Base-by-base conservation (phyloP, 1,139 yeast species). In the Saccharomyces pastorianus region DNA sequence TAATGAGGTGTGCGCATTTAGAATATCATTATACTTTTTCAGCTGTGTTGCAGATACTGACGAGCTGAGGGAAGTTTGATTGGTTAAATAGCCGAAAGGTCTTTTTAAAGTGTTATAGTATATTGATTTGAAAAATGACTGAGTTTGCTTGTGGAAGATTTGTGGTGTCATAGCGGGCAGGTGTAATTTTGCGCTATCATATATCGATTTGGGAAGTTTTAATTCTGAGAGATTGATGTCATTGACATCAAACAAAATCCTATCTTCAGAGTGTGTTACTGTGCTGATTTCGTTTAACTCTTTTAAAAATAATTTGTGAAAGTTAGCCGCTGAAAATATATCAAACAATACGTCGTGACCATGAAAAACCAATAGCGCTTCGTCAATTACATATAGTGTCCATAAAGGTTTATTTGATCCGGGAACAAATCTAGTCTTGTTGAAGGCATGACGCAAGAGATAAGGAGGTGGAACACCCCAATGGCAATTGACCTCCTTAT, bases 341-440 rank as follows among this genome's bases (percentile, higher is more conserved):
- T 67, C 71, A 58, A 66, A 67, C 32, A 67, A 51, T 3, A 58
- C 57, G 47, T 65, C 69, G 46, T 64, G 67, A 2, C 68, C 68
- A 57, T 67, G 69, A 46, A 67, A 66, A 5, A 65, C 55, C 4
- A 66, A 51, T 51, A 63, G 50, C 4, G 63, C 56, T 34, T 63
- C 66, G 52, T 66, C 67, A 8, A 65, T 59, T 1, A 66, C 51
- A 53, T 55, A 64, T 14, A 67, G 42, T 44, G 57, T 55, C 71
- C 71, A 67, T 42, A 67, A 51, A 4, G 68, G 68, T 27, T 53
- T 55, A 7, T 58, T 55, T 5, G 57, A 49, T 14, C 65, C 67
- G 2, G 63, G 59, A 9, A 58, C 53, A 55, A 65, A 66, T 6
- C 49, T 53, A 23, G 58, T 51, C 32, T 63, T 60, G 50, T 65